Percentiles rank a stretch among this genome's conserved stretches.
phyloP scores from a whole-genome alignment of 2,329 filamentous ascomycete species.

The Xylaria sp. region DNA sequence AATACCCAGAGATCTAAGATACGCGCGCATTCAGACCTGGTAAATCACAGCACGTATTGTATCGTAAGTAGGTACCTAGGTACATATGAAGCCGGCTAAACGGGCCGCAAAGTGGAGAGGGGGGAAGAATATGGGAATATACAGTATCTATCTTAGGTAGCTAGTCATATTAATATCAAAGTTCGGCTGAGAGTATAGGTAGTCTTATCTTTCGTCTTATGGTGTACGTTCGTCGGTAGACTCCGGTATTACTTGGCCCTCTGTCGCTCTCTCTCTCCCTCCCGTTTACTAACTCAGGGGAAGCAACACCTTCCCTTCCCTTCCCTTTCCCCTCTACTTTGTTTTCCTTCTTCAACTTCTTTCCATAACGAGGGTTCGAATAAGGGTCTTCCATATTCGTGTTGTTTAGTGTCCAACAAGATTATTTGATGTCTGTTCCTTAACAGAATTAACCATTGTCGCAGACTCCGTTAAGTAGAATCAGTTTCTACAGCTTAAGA shows the following conservation, averaged over 20 bases:
- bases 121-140: background rate
- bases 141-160: background rate
- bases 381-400: background rate
- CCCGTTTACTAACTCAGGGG: background rate
- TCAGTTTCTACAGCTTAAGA: background rate
- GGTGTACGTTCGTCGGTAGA: conserved; percentile 5
- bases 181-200: conserved; percentile 7
- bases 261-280: background rate
- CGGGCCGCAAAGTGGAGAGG: conserved; percentile 14
- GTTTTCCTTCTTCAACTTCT: background rate
- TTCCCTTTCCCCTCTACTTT: background rate
- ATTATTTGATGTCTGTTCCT: background rate
- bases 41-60: too few species aligned
- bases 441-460: background rate
- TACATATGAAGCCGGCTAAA: conserved; percentile 13
- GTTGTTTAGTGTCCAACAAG: background rate
- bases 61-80: background rate
- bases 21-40: background rate
- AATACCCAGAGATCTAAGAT: background rate
- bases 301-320: background rate
- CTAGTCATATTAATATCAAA: conserved; percentile 21
- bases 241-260: background rate
- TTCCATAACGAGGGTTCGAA: background rate
- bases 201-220: conserved; percentile 10
- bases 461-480: background rate